Percentiles rank a stretch among this genome's conserved stretches.
Evolutionary conservation across 768 basidiomycete species (phyloP).

Genomic region (Phylloporus rhodoxanthus): DNA sequence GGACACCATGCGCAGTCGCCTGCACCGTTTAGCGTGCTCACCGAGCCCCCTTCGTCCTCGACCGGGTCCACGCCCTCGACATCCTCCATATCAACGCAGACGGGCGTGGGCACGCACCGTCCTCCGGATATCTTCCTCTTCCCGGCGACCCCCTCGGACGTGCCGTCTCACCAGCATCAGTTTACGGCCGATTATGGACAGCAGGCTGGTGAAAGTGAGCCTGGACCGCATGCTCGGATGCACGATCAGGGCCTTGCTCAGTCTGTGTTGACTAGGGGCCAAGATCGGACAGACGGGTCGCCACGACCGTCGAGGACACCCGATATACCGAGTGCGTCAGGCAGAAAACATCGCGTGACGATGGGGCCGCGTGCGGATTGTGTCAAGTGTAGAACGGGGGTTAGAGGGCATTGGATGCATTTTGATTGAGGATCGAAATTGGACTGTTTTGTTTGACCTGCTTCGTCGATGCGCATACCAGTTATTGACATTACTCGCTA

Average conservation of each 20-base stretch:
- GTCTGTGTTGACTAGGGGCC: constrained; percentile 5
- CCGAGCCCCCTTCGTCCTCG: constrained; percentile 20
- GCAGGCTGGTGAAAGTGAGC: background rate
- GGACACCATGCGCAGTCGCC: constrained; percentile 12
- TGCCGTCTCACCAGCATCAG: constrained; percentile 11
- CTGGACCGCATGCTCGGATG: constrained; percentile 2
- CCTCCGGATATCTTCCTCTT: constrained; percentile 27
- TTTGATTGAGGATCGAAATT: constrained; percentile 35
- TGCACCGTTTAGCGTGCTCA: constrained; percentile 24
- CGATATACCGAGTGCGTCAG: constrained; percentile 13
- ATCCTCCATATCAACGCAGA: constrained; percentile 7
- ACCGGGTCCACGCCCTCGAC: constrained; percentile 15
- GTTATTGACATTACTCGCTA: background rate
- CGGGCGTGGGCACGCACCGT: constrained; percentile 1
- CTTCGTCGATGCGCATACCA: constrained; percentile 2
- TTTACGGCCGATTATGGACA: constrained; percentile 6
- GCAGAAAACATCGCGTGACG: constrained; percentile 46
- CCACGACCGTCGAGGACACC: constrained; percentile 11
- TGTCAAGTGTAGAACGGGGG: constrained; percentile 55
- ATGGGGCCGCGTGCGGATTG: constrained; percentile 72
- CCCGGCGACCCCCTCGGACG: constrained; percentile 26
- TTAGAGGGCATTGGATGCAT: constrained; percentile 72
- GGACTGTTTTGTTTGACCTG: too few relatives aligned
- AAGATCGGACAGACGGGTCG: constrained; percentile 13
- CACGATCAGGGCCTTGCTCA: constrained; percentile 1